Percentiles rank a stretch among this genome's conserved stretches.
Conservation (phyloP, 805 yeast genomes). For the Komagataella ulmi region DNA sequence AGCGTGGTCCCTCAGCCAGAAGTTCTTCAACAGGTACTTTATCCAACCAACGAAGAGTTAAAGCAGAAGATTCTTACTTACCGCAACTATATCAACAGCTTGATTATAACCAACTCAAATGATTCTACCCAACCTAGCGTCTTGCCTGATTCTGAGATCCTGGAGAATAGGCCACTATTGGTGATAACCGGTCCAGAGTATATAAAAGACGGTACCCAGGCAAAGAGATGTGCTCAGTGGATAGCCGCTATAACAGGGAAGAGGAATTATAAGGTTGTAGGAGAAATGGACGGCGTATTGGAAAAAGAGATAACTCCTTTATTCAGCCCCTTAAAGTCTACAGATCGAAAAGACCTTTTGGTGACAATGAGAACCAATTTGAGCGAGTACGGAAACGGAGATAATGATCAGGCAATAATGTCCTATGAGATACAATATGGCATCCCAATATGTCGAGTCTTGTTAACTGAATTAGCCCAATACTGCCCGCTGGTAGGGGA, state of each 20-base stretch:
- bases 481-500: slow-evolving; percentile 31
- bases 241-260: slow-evolving; percentile 13
- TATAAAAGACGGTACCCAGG: slow-evolving; percentile 18
- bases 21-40: slow-evolving; percentile 24
- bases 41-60: slow-evolving; percentile 19
- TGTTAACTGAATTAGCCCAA: slow-evolving; percentile 25
- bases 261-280: slow-evolving; percentile 3
- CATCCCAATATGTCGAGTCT: slow-evolving; percentile 24
- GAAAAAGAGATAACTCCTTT: slow-evolving; percentile 4
- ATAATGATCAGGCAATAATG: slow-evolving; percentile 8
- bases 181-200: slow-evolving; percentile 26
- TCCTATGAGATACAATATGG: slow-evolving; percentile 24
- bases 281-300: slow-evolving; percentile 1
- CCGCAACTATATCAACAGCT: slow-evolving; percentile 14
- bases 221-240: slow-evolving; percentile 28
- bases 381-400: slow-evolving; percentile 12
- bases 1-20: slow-evolving; percentile 25
- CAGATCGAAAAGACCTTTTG: slow-evolving; percentile 6
- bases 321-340: neutral
- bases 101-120: slow-evolving; percentile 3
- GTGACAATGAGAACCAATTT: slow-evolving; percentile 25
- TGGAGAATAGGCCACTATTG: slow-evolving; percentile 7
- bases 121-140: neutral
- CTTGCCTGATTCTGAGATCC: neutral
- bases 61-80: slow-evolving; percentile 17